Base-by-base conservation (phyloP, 768 basidiomycete species). In the Clathrus columnatus region DNA sequence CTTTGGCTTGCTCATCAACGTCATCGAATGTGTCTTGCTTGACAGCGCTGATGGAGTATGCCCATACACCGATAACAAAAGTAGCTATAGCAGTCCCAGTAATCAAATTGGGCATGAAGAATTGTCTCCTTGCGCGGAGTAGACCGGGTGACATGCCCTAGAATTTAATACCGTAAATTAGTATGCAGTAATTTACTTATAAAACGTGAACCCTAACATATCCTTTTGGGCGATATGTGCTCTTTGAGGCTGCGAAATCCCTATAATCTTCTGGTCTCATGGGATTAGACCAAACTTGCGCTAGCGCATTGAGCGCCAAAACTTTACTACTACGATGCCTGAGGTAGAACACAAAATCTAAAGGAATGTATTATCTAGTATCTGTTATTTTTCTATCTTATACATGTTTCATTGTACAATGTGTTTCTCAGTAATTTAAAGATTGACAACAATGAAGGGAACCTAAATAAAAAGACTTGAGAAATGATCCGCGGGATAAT, bases 21-120 rank as follows among this genome's bases (percentile, higher is more conserved):
- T 91, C 90, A 61, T 86, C 83, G 65, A 95, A 96, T 41, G 87
- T 83, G 65, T 96, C 93, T 65, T 97, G 93, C 65, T 87, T 91
- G 54, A 97, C 93, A 26, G 92, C 93, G 27, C 82, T 80, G 64
- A 98, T 95, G 17, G 92, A 93, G 71, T 97, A 98, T 4, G 83
- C 76, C 81, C 91, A 98, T 7, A 96, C 83, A 24, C 84, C 86
- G 14, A 81, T 78, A 26, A 81, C 84, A 65, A 96, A 94, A 0
- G 78, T 76, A 24, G 81, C 77, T 44, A 97, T 76, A 2, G 74
- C 63, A 45, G 83, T 59, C 7, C 94, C 95, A 0, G 87, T 89
- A 48, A 95, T 32, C 17, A 84, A 80, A 67, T 98, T 98, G 61
- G 78, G 78, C 41, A 86, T 41, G 28, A 82, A 80, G 70, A 87